Evolutionary conservation across 129 eudicot genomes (phyloP).

Genomic region (Smallanthus sonchifolius): DNA sequence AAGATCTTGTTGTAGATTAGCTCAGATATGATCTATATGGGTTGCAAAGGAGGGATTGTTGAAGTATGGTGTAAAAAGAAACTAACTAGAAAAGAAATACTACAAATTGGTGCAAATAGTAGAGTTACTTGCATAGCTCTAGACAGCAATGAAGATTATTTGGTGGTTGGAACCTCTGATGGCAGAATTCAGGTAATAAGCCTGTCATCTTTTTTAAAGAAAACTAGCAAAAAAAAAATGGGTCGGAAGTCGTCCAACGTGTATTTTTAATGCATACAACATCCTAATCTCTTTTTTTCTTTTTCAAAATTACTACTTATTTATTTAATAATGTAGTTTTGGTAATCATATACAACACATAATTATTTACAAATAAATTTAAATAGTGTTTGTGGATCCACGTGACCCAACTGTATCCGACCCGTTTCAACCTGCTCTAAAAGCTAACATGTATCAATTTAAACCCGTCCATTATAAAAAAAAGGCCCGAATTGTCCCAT

Average conservation of each 20-base stretch:
- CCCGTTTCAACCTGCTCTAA: neutral
- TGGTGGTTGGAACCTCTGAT: constrained; percentile 75
- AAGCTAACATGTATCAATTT: neutral
- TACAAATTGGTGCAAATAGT: constrained; percentile 50
- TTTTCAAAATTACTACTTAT: neutral
- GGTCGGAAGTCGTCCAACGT: neutral
- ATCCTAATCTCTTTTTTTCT: neutral
- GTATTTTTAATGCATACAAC: neutral
- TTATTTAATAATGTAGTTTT: neutral
- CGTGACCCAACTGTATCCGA: neutral
- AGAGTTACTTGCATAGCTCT: constrained; percentile 65
- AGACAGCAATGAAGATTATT: constrained; percentile 44
- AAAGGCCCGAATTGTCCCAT: neutral
- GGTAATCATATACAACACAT: neutral
- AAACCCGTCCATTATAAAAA: neutral
- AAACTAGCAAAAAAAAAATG: neutral
- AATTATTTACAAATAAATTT: neutral
- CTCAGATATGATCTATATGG: constrained; percentile 62
- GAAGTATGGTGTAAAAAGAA: constrained; percentile 86
- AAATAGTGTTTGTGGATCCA: neutral
- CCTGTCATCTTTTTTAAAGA: neutral
- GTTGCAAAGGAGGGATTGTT: constrained; percentile 64
- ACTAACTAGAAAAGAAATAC: constrained; percentile 58
- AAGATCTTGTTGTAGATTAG: constrained; percentile 55
- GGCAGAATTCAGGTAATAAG: constrained; percentile 62